phyloP scores from a whole-genome alignment of 345 rosid species.

The Citrus mangshanensis region DNA sequence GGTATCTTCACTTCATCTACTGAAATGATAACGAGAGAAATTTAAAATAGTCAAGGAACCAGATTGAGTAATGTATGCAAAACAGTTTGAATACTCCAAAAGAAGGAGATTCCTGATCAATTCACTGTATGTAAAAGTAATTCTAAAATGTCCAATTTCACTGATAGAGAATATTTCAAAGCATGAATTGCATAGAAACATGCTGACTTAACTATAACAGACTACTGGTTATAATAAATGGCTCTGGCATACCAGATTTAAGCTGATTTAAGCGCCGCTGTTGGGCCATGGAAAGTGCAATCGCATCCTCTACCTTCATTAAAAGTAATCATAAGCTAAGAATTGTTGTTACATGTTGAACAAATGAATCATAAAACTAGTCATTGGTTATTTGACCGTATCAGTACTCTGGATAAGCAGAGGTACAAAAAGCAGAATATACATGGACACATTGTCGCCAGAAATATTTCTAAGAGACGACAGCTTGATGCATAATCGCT shows the following conservation, averaged over 20 bases:
- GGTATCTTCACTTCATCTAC: slow-evolving; percentile 67
- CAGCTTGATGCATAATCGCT: not conserved
- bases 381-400: not conserved
- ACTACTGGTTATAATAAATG: not conserved
- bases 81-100: no score
- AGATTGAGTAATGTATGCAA: not conserved
- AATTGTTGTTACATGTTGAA: no score
- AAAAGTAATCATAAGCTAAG: not conserved
- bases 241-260: slow-evolving; percentile 43
- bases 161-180: not conserved
- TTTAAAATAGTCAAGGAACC: slow-evolving; percentile 7
- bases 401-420: not conserved
- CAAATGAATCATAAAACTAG: no score
- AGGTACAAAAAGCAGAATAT: not conserved
- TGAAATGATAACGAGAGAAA: slow-evolving; percentile 7
- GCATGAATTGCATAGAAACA: not conserved
- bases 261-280: slow-evolving; percentile 37
- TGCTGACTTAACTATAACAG: not conserved
- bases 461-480: not conserved
- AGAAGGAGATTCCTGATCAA: not conserved
- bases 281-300: slow-evolving; percentile 76
- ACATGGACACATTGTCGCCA: not conserved
- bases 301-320: slow-evolving; percentile 66
- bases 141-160: not conserved
- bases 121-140: not conserved